Evolutionary conservation across 192 early-diverging fungal species (phyloP).

Genomic region (Linderina pennispora): DNA sequence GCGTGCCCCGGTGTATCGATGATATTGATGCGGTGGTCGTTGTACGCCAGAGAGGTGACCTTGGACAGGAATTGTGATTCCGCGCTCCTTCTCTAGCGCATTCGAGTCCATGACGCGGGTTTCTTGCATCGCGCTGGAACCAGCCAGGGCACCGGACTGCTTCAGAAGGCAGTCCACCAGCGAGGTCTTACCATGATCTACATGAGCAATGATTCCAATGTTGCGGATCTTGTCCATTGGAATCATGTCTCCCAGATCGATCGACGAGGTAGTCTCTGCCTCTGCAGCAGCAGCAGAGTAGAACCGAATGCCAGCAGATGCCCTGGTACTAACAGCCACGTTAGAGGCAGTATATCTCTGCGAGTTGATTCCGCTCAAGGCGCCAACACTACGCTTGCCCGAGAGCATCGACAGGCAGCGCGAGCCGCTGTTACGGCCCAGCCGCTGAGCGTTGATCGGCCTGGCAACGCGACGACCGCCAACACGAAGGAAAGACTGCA

Average conservation of each 20-base stretch:
- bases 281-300: background rate
- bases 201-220: conserved; percentile 65
- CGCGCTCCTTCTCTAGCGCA: conserved; percentile 74
- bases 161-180: conserved; percentile 58
- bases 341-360: too few relatives aligned
- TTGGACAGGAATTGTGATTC: conserved; percentile 88
- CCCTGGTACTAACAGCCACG: too few relatives aligned
- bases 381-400: too few relatives aligned
- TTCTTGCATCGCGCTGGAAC: conserved; percentile 50
- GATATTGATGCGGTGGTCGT: conserved; percentile 76
- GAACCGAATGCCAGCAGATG: too few relatives aligned
- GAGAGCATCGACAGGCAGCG: too few relatives aligned
- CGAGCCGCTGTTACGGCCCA: too few relatives aligned
- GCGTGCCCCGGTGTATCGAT: conserved; percentile 81
- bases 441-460: conserved; percentile 3
- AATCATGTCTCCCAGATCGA: conserved; percentile 39
- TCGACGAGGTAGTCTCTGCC: background rate
- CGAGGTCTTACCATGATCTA: conserved; percentile 83
- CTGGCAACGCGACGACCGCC: conserved; percentile 14
- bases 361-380: too few relatives aligned
- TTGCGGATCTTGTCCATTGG: conserved; percentile 47
- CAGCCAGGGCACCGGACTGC: conserved; percentile 50
- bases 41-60: conserved; percentile 69
- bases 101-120: conserved; percentile 84
- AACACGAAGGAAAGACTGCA: conserved; percentile 24